Conservation (phyloP, 2,329 filamentous ascomycete genomes). For the Fonsecaea monophora region DNA sequence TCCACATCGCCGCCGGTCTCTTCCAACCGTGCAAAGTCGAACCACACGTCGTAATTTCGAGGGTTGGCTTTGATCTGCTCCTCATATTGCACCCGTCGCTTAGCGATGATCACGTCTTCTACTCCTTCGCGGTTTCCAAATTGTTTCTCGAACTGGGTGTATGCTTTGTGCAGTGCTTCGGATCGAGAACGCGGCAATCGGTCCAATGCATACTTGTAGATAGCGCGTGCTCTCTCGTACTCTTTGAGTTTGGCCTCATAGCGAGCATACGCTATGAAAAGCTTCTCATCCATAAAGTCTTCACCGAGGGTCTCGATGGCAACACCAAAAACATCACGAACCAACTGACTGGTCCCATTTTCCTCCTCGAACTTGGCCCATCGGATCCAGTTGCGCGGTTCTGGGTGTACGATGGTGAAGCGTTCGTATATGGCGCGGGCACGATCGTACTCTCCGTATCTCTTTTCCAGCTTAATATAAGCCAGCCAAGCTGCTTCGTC, state of each 20-base stretch:
- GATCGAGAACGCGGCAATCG: slow-evolving; percentile 88
- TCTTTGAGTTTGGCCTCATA: slow-evolving; percentile 96
- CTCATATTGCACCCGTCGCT: slow-evolving; percentile 90
- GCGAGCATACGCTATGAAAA: slow-evolving; percentile 94
- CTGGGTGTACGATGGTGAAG: slow-evolving; percentile 91
- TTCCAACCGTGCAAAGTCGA: slow-evolving; percentile 90
- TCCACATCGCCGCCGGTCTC: slow-evolving; percentile 83
- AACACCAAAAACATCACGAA: slow-evolving; percentile 87
- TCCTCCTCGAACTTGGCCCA: slow-evolving; percentile 98
- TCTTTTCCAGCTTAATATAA: slow-evolving; percentile 96
- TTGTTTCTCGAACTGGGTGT: slow-evolving; percentile 98
- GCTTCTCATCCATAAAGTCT: slow-evolving; percentile 92
- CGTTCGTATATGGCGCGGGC: slow-evolving; percentile 88
- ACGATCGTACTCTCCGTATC: slow-evolving; percentile 88
- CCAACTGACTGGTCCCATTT: slow-evolving; percentile 86
- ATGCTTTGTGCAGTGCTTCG: slow-evolving; percentile 84
- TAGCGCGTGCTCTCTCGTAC: slow-evolving; percentile 88
- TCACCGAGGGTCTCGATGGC: slow-evolving; percentile 91
- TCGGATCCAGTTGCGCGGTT: slow-evolving; percentile 97
- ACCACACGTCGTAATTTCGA: slow-evolving; percentile 97
- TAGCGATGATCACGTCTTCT: slow-evolving; percentile 94
- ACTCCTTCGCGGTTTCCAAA: slow-evolving; percentile 93
- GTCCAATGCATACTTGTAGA: slow-evolving; percentile 96
- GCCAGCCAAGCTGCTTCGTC: slow-evolving; percentile 94
- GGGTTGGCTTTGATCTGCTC: slow-evolving; percentile 91